Evolutionary conservation across 176 grass and related monocot genomes (phyloP).

Genomic region (Tillandsia leiboldiana): DNA sequence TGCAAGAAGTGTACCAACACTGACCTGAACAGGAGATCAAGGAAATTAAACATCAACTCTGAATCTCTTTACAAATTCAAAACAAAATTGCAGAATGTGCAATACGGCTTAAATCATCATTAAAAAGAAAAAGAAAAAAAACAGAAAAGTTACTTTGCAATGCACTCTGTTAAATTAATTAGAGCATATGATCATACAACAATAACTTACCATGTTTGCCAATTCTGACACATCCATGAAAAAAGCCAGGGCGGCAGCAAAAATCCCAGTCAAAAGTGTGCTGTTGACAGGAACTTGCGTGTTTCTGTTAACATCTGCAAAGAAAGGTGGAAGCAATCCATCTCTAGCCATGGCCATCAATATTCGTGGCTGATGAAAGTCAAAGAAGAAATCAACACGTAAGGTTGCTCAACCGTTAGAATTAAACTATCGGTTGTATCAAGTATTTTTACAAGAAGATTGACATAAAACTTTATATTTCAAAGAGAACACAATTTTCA

Average conservation of each 20-base stretch:
- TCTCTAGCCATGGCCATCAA: slow-evolving; percentile 97
- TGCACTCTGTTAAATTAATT: not conserved
- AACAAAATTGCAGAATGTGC: slow-evolving; percentile 1
- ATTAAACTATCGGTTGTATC: too few species aligned
- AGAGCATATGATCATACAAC: not conserved
- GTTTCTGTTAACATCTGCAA: slow-evolving; percentile 46
- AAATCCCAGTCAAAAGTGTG: slow-evolving; percentile 64
- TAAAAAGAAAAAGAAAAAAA: slow-evolving; percentile 8
- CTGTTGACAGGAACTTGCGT: slow-evolving; percentile 74
- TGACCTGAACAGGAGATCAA: slow-evolving; percentile 53
- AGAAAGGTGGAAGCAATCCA: slow-evolving; percentile 60
- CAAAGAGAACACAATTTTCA: too few species aligned
- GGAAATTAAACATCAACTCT: not conserved
- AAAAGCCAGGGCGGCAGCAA: slow-evolving; percentile 52
- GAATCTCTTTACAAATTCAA: slow-evolving; percentile 4
- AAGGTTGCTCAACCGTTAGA: too few species aligned
- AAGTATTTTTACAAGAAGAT: too few species aligned
- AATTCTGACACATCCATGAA: slow-evolving; percentile 92
- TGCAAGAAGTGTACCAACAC: slow-evolving; percentile 78
- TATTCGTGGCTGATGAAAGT: slow-evolving; percentile 68
- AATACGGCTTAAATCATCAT: not conserved
- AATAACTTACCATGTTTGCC: slow-evolving; percentile 60
- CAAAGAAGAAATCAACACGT: not conserved
- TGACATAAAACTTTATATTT: too few species aligned
- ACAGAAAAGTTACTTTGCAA: not conserved